A percentile compares a stretch with the other conserved stretches of the same genome.
These are phyloP conservation scores for Linanthus parryae DNA, from an alignment of 148 eudicot species.

Conservation along the genomic window DNA sequence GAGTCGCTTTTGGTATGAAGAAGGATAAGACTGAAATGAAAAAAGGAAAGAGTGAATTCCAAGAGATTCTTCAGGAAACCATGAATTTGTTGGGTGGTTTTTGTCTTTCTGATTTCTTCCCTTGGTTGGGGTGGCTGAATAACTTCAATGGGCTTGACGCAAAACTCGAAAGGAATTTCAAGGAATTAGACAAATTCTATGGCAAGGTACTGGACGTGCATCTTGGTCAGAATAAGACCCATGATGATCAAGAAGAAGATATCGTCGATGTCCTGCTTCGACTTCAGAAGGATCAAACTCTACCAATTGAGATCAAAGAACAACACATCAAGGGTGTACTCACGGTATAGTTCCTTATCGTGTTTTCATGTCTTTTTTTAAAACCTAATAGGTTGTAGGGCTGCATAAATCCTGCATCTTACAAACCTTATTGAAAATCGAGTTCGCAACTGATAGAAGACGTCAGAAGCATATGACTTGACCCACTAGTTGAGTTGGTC, in stretches of 20 bases:
- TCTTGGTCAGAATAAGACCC: slow-evolving; percentile 11
- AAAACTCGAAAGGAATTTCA: slow-evolving; percentile 29
- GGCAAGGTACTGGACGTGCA: slow-evolving; percentile 38
- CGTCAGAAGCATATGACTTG: no score
- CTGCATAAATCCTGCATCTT: no score
- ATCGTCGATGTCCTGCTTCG: slow-evolving; percentile 46
- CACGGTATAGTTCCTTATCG: slow-evolving; percentile 22
- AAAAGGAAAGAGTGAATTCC: slow-evolving; percentile 7
- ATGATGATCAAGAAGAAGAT: slow-evolving; percentile 30
- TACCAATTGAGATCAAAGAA: slow-evolving; percentile 16
- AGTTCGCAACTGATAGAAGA: no score
- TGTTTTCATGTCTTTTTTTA: no score
- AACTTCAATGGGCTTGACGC: slow-evolving; percentile 43
- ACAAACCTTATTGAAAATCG: no score
- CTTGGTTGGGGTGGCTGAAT: slow-evolving; percentile 46
- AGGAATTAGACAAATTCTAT: slow-evolving; percentile 24
- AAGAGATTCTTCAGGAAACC: slow-evolving; percentile 23
- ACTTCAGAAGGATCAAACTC: slow-evolving; percentile 36
- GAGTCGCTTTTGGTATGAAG: slow-evolving; percentile 35
- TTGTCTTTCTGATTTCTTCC: slow-evolving; percentile 50
- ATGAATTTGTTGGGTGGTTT: slow-evolving; percentile 35
- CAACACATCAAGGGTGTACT: slow-evolving; percentile 45
- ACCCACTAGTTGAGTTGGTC: no score
- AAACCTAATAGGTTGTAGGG: no score
- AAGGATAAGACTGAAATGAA: slow-evolving; percentile 2